Base-by-base conservation (phyloP, 1,284 basidiomycete species). In the Malassezia japonica region DNA sequence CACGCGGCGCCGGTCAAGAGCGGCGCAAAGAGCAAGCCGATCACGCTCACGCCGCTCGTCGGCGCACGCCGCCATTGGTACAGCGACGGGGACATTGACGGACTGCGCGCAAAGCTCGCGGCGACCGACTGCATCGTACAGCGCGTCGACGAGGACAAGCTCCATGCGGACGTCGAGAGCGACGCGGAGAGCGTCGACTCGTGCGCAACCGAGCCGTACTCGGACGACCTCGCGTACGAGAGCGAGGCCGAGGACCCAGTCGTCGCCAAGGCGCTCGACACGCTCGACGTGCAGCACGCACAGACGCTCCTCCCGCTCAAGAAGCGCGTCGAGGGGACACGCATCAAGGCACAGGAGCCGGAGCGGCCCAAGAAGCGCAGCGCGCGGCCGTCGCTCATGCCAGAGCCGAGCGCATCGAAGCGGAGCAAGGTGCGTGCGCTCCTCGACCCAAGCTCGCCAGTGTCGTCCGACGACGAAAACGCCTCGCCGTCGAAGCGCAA, bases 31-130 rank as follows among this genome's bases (percentile, higher is more conserved):
- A 33, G 57, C 13, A 62, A 59, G 38, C 53, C 60, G 18, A 64
- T 68, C 12, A 60, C 59, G 42, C 61, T 72, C n/a, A 39, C 55
- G 12, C 69, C 69, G 18, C 55, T 72, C 6, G 68, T 70, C 13
- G 66, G 66, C 16, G 58, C 56, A 6, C 47, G 48, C 24, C 57
- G 69, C 7, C 48, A 55, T 31, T 72, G 69, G 69, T 39, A 58
- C 27, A 50, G 55, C 6, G 54, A 43, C 0, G 56, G 47, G 16
- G 43, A 50, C 24, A 36, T 37, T 4, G 16, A 23, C 3, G 43
- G 46, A 16, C 35, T 46, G 37, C 39, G 49, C n/a, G 32, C 43
- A 9, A 34, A 35, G 20, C 9, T 51, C 9, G 42, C 49, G n/a
- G 43, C 46, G 28, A 34, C 46, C 23, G 21, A 8, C 9, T 31